These are phyloP conservation scores for Mucor sp. DNA, from an alignment of 371 early-diverging fungal species.

Conservation along the genomic window DNA sequence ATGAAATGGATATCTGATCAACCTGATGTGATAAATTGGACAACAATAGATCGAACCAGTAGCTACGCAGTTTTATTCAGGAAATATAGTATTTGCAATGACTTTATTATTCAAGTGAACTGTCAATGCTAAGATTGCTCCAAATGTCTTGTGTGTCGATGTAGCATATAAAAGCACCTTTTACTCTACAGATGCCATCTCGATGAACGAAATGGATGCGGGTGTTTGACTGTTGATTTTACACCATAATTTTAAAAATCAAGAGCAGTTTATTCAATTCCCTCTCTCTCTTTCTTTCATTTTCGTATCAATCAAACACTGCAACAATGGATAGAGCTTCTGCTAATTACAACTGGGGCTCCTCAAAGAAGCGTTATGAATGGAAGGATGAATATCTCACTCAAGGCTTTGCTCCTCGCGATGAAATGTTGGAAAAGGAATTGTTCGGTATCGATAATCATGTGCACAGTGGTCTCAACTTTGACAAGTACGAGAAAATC, in stretches of 20 bases:
- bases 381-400: conserved; percentile 38
- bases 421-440: conserved; percentile 50
- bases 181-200: too few relatives aligned
- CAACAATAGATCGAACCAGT: too few relatives aligned
- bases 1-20: too few relatives aligned
- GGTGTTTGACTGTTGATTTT: not conserved
- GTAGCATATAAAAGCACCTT: too few relatives aligned
- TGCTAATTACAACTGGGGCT: conserved; percentile 42
- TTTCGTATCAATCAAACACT: not conserved
- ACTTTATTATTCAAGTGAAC: too few relatives aligned
- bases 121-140: too few relatives aligned
- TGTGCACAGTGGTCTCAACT: conserved; percentile 57
- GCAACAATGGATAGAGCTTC: not conserved
- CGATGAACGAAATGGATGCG: too few relatives aligned
- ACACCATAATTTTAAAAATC: not conserved
- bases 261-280: not conserved
- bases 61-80: too few relatives aligned
- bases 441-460: conserved; percentile 51
- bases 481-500: conserved; percentile 57
- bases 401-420: conserved; percentile 41
- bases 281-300: not conserved
- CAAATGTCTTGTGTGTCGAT: too few relatives aligned
- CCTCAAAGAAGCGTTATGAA: conserved; percentile 45
- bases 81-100: too few relatives aligned
- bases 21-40: too few relatives aligned